Evolutionary conservation across 1,139 yeast species (phyloP), one percentile per base, ranked within the genome.

Genomic region (Pichia norvegensis): DNA sequence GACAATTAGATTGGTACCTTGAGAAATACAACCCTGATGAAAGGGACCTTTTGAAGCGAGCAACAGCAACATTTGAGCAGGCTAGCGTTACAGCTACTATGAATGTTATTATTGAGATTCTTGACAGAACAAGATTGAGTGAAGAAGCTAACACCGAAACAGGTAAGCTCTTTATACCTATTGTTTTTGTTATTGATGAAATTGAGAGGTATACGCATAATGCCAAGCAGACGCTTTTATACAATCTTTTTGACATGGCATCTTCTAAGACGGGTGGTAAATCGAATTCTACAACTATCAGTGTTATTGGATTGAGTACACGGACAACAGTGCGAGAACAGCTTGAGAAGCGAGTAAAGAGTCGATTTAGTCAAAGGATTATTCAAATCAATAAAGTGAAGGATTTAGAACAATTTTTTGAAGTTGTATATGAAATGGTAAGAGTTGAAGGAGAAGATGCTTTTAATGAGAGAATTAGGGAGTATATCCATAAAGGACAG

Each of bases 341-440:
- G 53, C 69, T 92, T 46, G 99, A 94, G 60, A 92, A 90, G 59
- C 74, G 99, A 55, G 97, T 94, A 0, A 76, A 88, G 55, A 83
- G 95, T 48, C 70, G 99, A 51, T 92, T 90, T 63, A 81, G 95
- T 31, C 97, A 90, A 60, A 67, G 95, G 44, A 67, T 85, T 2
- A 72, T 86, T 31, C 72, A 76, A 33, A 68, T 87, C 39, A 74
- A 74, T 38, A 80, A 79, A 45, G 70, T 82, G 0, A 54, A 56
- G 2, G 62, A 64, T 6, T 52, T 76, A 2, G 74, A 71, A 1
- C 71, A 68, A 6, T 81, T 78, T 53, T 46, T 60, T 17, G 54
- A 42, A 41, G 52, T 41, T 48, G 65, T 46, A 45, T 69, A 66
- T 20, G 40, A 49, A 13, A 46, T 59, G 46, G 43, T 59, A 4